phyloP scores from a whole-genome alignment of 345 rosid genomes.

The Iberis pinnata region DNA sequence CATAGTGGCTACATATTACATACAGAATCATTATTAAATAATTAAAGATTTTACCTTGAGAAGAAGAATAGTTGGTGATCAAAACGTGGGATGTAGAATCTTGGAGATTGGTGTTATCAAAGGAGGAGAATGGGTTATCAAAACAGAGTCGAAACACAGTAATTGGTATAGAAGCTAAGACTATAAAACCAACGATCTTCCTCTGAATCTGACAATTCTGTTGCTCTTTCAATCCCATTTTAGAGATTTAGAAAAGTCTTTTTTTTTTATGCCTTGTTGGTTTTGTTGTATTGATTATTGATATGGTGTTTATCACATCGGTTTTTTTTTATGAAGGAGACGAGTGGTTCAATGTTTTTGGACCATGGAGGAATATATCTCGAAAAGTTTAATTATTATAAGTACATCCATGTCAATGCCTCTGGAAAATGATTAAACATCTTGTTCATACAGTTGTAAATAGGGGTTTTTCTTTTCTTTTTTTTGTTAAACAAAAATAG shows the following conservation, averaged over 20 bases:
- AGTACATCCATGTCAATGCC: constrained; percentile 17
- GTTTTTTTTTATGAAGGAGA: constrained; percentile 23
- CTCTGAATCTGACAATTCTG: constrained; percentile 15
- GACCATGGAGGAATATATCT: constrained; percentile 10
- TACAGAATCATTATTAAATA: not conserved
- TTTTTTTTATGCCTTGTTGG: not conserved
- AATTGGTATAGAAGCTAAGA: constrained; percentile 19
- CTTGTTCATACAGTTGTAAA: not conserved
- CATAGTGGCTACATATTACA: not conserved
- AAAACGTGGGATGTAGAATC: constrained; percentile 20
- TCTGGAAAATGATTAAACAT: not conserved
- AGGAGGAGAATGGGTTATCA: constrained; percentile 11
- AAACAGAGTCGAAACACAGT: constrained; percentile 32
- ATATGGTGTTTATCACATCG: constrained; percentile 19
- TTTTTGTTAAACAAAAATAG: no score
- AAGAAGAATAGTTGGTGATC: constrained; percentile 15
- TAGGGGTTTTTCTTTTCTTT: not conserved
- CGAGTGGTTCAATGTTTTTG: constrained; percentile 27
- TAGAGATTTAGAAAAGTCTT: constrained; percentile 9
- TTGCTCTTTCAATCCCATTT: constrained; percentile 29
- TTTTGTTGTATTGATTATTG: constrained; percentile 10
- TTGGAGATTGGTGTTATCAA: constrained; percentile 23
- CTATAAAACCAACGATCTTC: constrained; percentile 14
- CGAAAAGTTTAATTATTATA: not conserved
- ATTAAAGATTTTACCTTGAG: constrained; percentile 21